Percentiles rank a stretch among this genome's conserved stretches.
Conservation (phyloP, 1,284 basidiomycete species). For the Ganoderma lingzhi region DNA sequence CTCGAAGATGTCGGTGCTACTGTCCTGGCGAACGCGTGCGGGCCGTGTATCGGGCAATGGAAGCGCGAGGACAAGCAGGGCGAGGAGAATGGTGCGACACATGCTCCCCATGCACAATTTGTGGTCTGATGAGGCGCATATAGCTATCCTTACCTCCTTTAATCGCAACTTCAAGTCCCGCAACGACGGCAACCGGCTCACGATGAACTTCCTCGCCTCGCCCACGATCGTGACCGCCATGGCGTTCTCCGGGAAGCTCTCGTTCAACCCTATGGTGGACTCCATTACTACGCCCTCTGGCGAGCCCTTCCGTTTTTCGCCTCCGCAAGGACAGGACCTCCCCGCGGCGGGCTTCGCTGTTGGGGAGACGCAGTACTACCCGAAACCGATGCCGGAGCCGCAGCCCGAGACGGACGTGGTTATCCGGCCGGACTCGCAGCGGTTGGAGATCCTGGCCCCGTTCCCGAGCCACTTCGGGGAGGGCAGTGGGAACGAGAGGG, state of each 20-base stretch:
- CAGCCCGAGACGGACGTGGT: conserved; percentile 82
- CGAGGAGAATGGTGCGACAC: conserved; percentile 85
- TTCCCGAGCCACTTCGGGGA: conserved; percentile 83
- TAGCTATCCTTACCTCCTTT: conserved; percentile 97
- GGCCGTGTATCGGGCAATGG: conserved; percentile 99
- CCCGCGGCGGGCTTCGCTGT: conserved; percentile 86
- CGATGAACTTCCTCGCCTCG: conserved; percentile 99
- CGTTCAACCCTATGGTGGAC: conserved; percentile 95
- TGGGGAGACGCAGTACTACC: conserved; percentile 85
- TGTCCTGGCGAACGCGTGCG: conserved; percentile 98
- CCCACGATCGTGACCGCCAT: conserved; percentile 98
- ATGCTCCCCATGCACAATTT: neutral
- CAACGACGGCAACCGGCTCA: conserved; percentile 95
- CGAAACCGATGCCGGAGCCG: conserved; percentile 78
- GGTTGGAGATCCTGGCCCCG: conserved; percentile 89
- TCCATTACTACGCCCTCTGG: conserved; percentile 80
- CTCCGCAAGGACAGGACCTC: conserved; percentile 88
- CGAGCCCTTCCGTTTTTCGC: conserved; percentile 83
- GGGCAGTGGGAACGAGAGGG: conserved; percentile 55
- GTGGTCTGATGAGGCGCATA: neutral
- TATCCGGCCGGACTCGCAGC: conserved; percentile 83
- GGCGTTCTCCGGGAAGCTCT: conserved; percentile 94
- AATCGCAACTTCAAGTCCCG: conserved; percentile 98
- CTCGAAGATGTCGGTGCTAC: conserved; percentile 90
- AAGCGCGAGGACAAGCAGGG: conserved; percentile 91